A percentile compares a stretch with the other conserved stretches of the same genome.
These are phyloP conservation scores for Penicillium salamii DNA, from an alignment of 495 filamentous ascomycete genomes.

Conservation along the genomic window DNA sequence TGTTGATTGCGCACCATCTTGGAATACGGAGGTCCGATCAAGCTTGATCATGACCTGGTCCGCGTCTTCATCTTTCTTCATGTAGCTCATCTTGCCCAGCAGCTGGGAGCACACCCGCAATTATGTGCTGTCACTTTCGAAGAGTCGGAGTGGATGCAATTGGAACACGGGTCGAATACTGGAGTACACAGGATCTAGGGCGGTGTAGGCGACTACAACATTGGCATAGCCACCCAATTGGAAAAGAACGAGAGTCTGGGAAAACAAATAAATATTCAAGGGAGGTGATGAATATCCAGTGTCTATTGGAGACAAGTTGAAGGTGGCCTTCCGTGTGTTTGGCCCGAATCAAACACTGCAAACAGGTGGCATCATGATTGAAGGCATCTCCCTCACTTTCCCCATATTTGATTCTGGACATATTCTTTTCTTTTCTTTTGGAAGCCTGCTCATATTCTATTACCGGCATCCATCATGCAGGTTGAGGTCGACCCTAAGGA, in stretches of 20 bases:
- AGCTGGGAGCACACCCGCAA: slow-evolving; percentile 38
- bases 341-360: slow-evolving; percentile 42
- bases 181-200: slow-evolving; percentile 31
- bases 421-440: slow-evolving; percentile 3
- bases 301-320: slow-evolving; percentile 39
- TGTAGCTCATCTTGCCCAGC: slow-evolving; percentile 75
- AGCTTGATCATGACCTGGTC: slow-evolving; percentile 91
- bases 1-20: slow-evolving; percentile 74
- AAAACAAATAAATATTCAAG: slow-evolving; percentile 4
- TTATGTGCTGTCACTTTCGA: slow-evolving; percentile 21
- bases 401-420: slow-evolving; percentile 2
- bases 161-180: slow-evolving; percentile 27
- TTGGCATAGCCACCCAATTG: slow-evolving; percentile 20
- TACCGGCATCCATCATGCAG: slow-evolving; percentile 60
- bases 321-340: slow-evolving; percentile 51
- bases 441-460: not conserved
- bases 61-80: slow-evolving; percentile 98
- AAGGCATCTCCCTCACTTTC: slow-evolving; percentile 10
- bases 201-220: slow-evolving; percentile 33
- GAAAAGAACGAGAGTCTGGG: slow-evolving; percentile 1
- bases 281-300: slow-evolving; percentile 22
- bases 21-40: slow-evolving; percentile 96
- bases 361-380: slow-evolving; percentile 40
- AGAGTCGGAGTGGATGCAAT: slow-evolving; percentile 20
- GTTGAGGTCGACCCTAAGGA: slow-evolving; percentile 95